Base-by-base conservation (phyloP, 371 early-diverging fungal genomes). In the Rhizopus sp. region DNA sequence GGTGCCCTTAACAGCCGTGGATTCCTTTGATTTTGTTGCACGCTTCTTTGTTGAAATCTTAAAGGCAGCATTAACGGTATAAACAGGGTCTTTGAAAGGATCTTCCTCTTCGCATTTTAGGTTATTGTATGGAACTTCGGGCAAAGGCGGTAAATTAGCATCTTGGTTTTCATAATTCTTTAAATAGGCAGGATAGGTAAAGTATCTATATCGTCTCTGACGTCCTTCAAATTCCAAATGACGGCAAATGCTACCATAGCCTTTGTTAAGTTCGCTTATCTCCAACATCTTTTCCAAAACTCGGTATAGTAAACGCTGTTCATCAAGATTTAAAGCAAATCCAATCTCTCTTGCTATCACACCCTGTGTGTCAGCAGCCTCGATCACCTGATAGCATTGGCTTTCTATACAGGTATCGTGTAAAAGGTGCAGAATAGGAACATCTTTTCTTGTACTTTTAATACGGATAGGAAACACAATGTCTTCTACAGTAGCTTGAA, bases 171-270 rank as follows among this genome's bases (percentile, higher is more conserved):
- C 62, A 2, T 53, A 47, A 1, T 33, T 23, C 12, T 61, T 64
- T 33, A 48, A 41, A 32, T 69, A 73, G 1, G 50, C 48, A 9
- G 51, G 35, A 32, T 54, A 52, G 2, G 71, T 63, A 48, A 59
- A 77, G 38, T 77, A 77, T 8, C 78, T 65, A 53, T 70, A 77
- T 6, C 72, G 60, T 33, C 60, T 51, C 5, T 62, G 39, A 31
- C 69, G 65, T 5, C 74, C 70, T 45, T 70, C 69, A 51, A 77
- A 73, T 39, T 77, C 78, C 4, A 77, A 35, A 3, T 53, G 29
- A 29, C 72, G 71, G n/a, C 47, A 35, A 38, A 50, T 44, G 34
- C 53, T 49, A 23, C 46, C 53, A 4, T 37, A 29, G 2, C 54
- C 53, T 1, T 42, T 15, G 0, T 45, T 47, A 7, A 44, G 8